phyloP scores from a whole-genome alignment of 371 early-diverging fungal genomes.

The Mucor irregularis region DNA sequence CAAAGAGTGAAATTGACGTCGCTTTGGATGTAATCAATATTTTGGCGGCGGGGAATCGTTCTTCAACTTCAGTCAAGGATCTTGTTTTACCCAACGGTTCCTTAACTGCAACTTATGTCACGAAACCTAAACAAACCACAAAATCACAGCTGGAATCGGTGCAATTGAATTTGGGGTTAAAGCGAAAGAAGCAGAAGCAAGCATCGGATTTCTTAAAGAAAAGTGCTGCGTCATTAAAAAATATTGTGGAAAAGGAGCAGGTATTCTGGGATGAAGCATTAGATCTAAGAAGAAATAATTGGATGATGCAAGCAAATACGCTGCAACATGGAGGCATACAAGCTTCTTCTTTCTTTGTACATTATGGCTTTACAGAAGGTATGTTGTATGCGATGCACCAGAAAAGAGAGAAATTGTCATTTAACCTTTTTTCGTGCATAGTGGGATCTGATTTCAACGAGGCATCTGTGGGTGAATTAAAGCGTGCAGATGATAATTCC shows the following conservation, averaged over 20 bases:
- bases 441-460: constrained; percentile 33
- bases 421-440: neutral
- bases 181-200: constrained; percentile 64
- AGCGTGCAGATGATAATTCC: constrained; percentile 12
- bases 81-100: constrained; percentile 53
- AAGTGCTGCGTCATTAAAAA: constrained; percentile 51
- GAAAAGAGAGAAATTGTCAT: neutral
- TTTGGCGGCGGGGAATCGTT: constrained; percentile 53
- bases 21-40: constrained; percentile 76
- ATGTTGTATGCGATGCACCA: constrained; percentile 9
- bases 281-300: constrained; percentile 62
- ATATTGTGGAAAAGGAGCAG: constrained; percentile 57
- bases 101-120: constrained; percentile 57
- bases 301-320: constrained; percentile 62
- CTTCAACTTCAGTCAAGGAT: constrained; percentile 30
- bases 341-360: constrained; percentile 38
- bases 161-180: constrained; percentile 70
- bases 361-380: constrained; percentile 65
- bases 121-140: constrained; percentile 44
- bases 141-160: constrained; percentile 56
- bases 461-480: constrained; percentile 27
- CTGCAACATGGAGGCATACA: constrained; percentile 2
- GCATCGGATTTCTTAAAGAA: constrained; percentile 61
- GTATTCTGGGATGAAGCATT: constrained; percentile 72
- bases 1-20: constrained; percentile 74